Base-by-base conservation (phyloP, 768 basidiomycete species). In the Suillus brevipes region DNA sequence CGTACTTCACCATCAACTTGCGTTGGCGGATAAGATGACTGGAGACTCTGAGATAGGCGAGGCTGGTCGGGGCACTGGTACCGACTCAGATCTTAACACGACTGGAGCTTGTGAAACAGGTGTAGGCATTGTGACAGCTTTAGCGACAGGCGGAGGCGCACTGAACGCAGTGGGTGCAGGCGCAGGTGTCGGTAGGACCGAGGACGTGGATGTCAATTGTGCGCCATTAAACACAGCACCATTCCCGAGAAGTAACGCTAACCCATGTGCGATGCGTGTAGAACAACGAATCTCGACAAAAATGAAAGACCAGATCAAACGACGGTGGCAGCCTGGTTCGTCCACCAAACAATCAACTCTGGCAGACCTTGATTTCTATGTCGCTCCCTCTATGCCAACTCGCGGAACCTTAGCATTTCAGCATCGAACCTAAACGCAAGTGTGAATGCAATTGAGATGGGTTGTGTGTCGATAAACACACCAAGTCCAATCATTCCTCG, bases 401-500 rank as follows among this genome's bases (percentile, higher is more conserved):
- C 34, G 8, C 55, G 36, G n/a, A 73, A 65, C 4, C 47, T 7
- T 5, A 67, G 68, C 0, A 74, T 42, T 43, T 74, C 72, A 16
- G 42, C 56, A 37, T 74, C 73, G 18, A 69, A 74, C 72, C 73
- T 72, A 42, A 4, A 13, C 1, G 20, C 2, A 12, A n/a, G 50
- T 25, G 13, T 10, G 14, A 49, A 20, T 37, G 10, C 12, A 25
- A 23, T 9, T 40, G 23, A 47, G 23, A 12, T 34, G 23, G 14
- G 1, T 42, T 38, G 37, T 5, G 53, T 56, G 7, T 23, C 13
- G 14, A 58, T 40, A 34, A 3, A 65, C 73, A 20, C 37, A 74
- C 73, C 73, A 73, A 1, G 64, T 63, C 73, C 71, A 73, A 6
- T 70, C 16, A 18, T 38, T 13, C 16, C 62, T 70, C 0, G 52